Evolutionary conservation across 345 rosid genomes (phyloP), one percentile per base, ranked within the genome.

Genomic region (Sapria himalayana): DNA sequence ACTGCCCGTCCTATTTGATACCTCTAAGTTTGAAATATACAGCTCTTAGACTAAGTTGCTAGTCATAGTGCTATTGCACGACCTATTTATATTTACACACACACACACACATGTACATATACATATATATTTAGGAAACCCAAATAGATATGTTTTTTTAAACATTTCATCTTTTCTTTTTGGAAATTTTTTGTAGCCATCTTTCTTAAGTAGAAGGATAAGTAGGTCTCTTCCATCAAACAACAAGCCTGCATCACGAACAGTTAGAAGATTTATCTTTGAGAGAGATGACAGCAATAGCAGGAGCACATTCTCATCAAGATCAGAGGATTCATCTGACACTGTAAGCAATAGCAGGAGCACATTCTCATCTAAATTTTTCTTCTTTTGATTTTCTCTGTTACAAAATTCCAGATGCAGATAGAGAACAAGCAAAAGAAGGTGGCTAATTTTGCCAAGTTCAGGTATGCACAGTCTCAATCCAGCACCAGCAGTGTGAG

Each of bases 181-280:
- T n/a, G n/a, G n/a, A n/a, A n/a, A n/a, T n/a, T n/a, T n/a, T n/a
- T 64, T 61, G 71, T 91, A 79, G 94, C 62, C 94, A 55, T 76
- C 94, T 54, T 89, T 89, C 58, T 51, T 89, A 14, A 62, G 85
- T 35, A 60, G 78, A 50, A 64, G 69, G 10, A 33, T 70, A 34
- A 76, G 60, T 48, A 62, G 51, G 50, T 65, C 76, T 15, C 19
- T 59, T 41, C 68, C 85, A 45, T 64, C 74, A 39, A 52, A 66
- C 25, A 59, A 57, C 43, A 89, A 72, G 60, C 66, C 67, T 3
- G 81, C 74, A 47, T 52, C 76, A 31, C 55, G 65, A 59, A 39
- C 49, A n/a, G 65, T 55, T 18, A 73, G 82, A 33, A 67, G 85
- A 33, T 89, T 74, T 59, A 58, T 82, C 60, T 82, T 89, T 43